Base-by-base conservation (phyloP, 345 rosid species). In the Murraya koenigii region DNA sequence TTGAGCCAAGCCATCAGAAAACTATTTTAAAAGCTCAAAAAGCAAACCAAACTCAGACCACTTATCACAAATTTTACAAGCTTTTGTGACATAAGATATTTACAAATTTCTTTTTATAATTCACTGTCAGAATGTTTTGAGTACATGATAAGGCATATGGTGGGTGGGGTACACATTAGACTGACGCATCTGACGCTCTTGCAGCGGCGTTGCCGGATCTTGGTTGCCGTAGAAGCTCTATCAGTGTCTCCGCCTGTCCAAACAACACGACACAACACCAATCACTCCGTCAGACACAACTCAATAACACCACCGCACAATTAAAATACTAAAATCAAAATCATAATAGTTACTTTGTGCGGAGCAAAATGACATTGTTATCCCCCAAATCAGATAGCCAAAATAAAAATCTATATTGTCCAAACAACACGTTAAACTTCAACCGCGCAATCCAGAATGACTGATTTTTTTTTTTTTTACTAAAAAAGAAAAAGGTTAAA, bases 151-250 rank as follows among this genome's bases (percentile, higher is more conserved):
- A 11, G 60, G 79, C 79, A 77, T 30, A 68, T 28, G 74, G 78
- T 22, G 32, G 49, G 73, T n/a, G 56, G 72, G 70, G 22, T 11
- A 44, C 41, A 25, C 26, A 26, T 82, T 63, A 80, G 6, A 47
- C 90, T 78, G 87, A 86, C 85, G 81, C 75, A 62, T 86, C 74
- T 20, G 92, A 83, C n/a, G 82, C 72, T 67, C 86, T 81, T 66
- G 83, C 95, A 85, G 85, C 90, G 82, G 77, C 80, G 84, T 82
- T 78, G 82, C 88, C 86, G 89, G 97, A 91, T 91, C 98, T 92
- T 78, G 97, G 96, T 83, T 89, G 98, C 86, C 99, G 91, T 28
- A 93, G 83, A 69, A 95, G 92, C 81, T 89, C 86, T 69, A 88
- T 90, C 78, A 95, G 83, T 59, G 90, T 73, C 88, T 90, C 93